Conservation (phyloP, 345 rosid species). For the Ceriops tagal region DNA sequence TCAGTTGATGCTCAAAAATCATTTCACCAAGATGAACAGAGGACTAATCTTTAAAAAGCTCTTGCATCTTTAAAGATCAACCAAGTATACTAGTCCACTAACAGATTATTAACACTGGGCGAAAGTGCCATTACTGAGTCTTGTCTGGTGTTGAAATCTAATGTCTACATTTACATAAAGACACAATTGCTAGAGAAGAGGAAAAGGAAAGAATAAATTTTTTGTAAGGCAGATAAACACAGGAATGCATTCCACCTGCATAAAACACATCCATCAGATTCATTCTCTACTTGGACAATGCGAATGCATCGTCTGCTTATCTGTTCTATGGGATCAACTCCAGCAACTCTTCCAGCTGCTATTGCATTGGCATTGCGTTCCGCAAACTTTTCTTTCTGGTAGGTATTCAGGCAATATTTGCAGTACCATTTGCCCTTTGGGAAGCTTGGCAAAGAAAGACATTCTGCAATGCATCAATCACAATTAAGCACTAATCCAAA, state of each 20-base stretch:
- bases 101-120: background rate
- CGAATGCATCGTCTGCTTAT: slow-evolving; percentile 85
- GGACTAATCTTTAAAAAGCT: too few species aligned
- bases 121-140: background rate
- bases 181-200: background rate
- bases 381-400: slow-evolving; percentile 64
- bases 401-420: slow-evolving; percentile 57
- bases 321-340: slow-evolving; percentile 85
- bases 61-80: background rate
- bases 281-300: slow-evolving; percentile 58
- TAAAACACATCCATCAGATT: slow-evolving; percentile 74
- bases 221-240: background rate
- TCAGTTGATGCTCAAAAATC: too few species aligned
- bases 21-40: too few species aligned
- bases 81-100: background rate
- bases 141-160: background rate
- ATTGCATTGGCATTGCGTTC: slow-evolving; percentile 69
- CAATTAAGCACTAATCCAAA: background rate
- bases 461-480: slow-evolving; percentile 44
- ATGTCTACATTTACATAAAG: background rate
- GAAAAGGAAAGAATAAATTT: background rate
- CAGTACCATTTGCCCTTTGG: slow-evolving; percentile 83
- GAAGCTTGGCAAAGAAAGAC: slow-evolving; percentile 52
- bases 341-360: slow-evolving; percentile 88
- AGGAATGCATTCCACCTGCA: slow-evolving; percentile 62